Evolutionary conservation across 1,139 yeast genomes (phyloP).

Genomic region (Keqinozyma sinolaborantium): DNA sequence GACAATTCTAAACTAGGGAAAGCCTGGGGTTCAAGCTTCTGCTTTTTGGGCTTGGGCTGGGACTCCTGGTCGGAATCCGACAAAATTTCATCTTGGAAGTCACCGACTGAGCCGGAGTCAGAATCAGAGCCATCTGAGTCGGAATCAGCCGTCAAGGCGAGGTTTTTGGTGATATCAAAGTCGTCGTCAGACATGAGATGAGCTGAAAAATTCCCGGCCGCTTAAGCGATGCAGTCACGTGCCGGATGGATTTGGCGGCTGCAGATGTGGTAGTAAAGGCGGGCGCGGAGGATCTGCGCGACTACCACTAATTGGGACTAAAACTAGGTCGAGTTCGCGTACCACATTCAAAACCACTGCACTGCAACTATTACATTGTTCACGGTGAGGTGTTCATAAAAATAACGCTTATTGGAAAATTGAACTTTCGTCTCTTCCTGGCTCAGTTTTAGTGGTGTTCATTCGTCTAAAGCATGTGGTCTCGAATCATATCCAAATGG

Average conservation of each 20-base stretch:
- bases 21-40: constrained; percentile 15
- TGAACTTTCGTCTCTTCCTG: no score
- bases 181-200: constrained; percentile 52
- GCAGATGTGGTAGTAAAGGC: no score
- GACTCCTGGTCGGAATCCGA: constrained; percentile 43
- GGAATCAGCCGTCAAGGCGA: constrained; percentile 42
- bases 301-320: no score
- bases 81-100: constrained; percentile 56
- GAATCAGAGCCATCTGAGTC: constrained; percentile 40
- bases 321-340: no score
- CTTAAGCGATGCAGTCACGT: no score
- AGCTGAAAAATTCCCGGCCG: background rate
- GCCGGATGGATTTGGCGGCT: no score
- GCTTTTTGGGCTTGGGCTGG: constrained; percentile 18
- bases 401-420: no score
- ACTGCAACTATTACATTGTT: no score
- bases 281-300: no score
- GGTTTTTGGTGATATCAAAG: constrained; percentile 63
- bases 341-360: no score
- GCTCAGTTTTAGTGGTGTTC: no score
- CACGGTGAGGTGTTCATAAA: no score
- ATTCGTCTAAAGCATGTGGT: background rate
- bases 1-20: constrained; percentile 71
- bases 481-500: background rate
- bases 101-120: constrained; percentile 29